These are phyloP conservation scores for Pichia terricola DNA, from an alignment of 1,139 yeast genomes.

Conservation along the genomic window DNA sequence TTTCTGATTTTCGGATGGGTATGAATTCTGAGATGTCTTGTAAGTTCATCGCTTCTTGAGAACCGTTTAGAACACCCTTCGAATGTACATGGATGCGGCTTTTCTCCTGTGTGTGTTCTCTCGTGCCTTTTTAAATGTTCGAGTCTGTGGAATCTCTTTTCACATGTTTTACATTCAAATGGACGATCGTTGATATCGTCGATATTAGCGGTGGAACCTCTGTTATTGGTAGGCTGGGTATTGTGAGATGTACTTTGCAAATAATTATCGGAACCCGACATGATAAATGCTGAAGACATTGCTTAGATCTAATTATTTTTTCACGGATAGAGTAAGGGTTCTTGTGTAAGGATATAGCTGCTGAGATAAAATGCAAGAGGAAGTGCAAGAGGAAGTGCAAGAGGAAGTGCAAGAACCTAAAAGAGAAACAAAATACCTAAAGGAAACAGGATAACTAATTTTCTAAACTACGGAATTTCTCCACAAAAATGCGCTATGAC, in stretches of 20 bases:
- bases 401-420: too few relatives aligned
- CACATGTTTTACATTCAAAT: constrained; percentile 85
- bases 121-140: constrained; percentile 95
- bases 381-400: too few relatives aligned
- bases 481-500: too few relatives aligned
- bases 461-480: too few relatives aligned
- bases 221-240: too few relatives aligned
- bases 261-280: too few relatives aligned
- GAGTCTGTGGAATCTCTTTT: constrained; percentile 81
- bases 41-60: constrained; percentile 81
- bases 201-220: neutral
- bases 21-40: constrained; percentile 83
- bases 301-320: neutral
- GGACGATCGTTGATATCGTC: constrained; percentile 38
- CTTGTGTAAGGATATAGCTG: too few relatives aligned
- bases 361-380: too few relatives aligned
- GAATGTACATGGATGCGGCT: constrained; percentile 80
- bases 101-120: constrained; percentile 92
- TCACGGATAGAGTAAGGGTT: too few relatives aligned
- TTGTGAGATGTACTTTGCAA: too few relatives aligned
- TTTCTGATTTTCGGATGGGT: constrained; percentile 49
- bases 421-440: too few relatives aligned
- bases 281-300: neutral
- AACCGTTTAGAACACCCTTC: constrained; percentile 85
- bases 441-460: too few relatives aligned